A percentile compares a stretch with the other conserved stretches of the same genome.
These are phyloP conservation scores for Termitomyces eurrhizus DNA, from an alignment of 768 basidiomycete genomes.

Conservation along the genomic window DNA sequence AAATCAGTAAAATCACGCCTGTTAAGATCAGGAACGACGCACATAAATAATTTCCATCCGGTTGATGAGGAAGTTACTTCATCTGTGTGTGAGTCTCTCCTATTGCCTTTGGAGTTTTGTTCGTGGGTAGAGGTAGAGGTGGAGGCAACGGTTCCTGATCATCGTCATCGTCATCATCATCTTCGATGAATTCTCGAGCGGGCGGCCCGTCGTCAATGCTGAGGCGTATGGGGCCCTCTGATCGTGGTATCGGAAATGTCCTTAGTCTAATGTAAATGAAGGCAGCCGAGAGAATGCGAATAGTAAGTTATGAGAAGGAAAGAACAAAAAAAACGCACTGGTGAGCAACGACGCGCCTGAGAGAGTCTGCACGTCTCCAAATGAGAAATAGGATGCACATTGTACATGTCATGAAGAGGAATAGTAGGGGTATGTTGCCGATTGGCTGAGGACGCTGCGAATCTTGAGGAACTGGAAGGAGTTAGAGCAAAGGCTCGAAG, in stretches of 20 bases:
- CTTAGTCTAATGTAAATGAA: constrained; percentile 45
- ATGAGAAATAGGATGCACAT: constrained; percentile 56
- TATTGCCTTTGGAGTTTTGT: background rate
- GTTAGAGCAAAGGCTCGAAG: background rate
- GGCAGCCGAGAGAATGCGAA: background rate
- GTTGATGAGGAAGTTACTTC: background rate
- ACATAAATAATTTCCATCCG: background rate
- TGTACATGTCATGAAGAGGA: constrained; percentile 56
- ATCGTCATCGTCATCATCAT: constrained; percentile 38
- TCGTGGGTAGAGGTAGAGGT: background rate
- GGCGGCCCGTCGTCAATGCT: constrained; percentile 71
- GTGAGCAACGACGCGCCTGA: constrained; percentile 60
- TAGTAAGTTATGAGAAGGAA: background rate
- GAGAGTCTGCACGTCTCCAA: constrained; percentile 54
- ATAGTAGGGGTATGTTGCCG: constrained; percentile 49
- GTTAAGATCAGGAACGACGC: background rate
- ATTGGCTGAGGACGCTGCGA: constrained; percentile 63
- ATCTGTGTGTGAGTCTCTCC: background rate
- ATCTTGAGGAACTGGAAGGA: constrained; percentile 47
- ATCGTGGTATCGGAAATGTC: constrained; percentile 36
- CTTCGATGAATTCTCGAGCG: constrained; percentile 53
- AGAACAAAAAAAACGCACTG: constrained; percentile 36
- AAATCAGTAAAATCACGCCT: background rate
- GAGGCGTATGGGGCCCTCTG: constrained; percentile 59
- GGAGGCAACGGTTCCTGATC: constrained; percentile 29